Conservation (phyloP, 805 yeast species). For the Candida vartiovaarae region DNA sequence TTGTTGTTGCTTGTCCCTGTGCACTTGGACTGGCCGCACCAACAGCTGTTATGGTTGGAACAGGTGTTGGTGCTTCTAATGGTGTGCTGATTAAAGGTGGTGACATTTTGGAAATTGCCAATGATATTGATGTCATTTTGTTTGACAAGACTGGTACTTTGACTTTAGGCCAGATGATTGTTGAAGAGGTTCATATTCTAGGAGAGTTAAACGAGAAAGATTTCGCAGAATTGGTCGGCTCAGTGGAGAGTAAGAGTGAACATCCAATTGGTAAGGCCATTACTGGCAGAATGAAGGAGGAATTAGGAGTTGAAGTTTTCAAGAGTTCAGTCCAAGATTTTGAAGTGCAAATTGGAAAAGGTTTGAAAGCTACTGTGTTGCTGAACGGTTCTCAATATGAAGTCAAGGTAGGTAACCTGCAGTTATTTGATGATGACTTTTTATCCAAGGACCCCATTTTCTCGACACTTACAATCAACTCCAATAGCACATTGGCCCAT, state of each 20-base stretch:
- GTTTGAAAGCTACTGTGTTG: slow-evolving; percentile 24
- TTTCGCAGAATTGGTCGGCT: slow-evolving; percentile 45
- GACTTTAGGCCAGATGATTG: slow-evolving; percentile 72
- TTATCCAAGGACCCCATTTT: slow-evolving; percentile 10
- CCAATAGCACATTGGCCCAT: slow-evolving; percentile 42
- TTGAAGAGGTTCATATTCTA: slow-evolving; percentile 10
- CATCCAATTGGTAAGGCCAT: slow-evolving; percentile 86
- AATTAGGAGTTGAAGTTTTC: slow-evolving; percentile 4
- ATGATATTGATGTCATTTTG: slow-evolving; percentile 54
- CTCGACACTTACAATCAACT: slow-evolving; percentile 16
- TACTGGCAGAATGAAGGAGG: slow-evolving; percentile 28
- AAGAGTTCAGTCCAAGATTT: slow-evolving; percentile 13
- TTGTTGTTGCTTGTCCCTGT: slow-evolving; percentile 98
- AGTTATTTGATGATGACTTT: slow-evolving; percentile 12
- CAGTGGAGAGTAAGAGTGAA: slow-evolving; percentile 65
- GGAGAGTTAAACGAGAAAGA: slow-evolving; percentile 7
- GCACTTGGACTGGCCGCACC: slow-evolving; percentile 97
- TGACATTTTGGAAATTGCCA: slow-evolving; percentile 71
- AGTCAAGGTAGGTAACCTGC: slow-evolving; percentile 49
- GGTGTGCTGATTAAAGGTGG: slow-evolving; percentile 95
- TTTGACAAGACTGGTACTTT: slow-evolving; percentile 97
- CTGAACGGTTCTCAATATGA: slow-evolving; percentile 18
- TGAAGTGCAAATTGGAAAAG: slow-evolving; percentile 32
- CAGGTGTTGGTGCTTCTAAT: slow-evolving; percentile 88
- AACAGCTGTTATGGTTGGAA: slow-evolving; percentile 98